phyloP scores from a whole-genome alignment of 129 eudicot genomes.

The Lactuca sativa region DNA sequence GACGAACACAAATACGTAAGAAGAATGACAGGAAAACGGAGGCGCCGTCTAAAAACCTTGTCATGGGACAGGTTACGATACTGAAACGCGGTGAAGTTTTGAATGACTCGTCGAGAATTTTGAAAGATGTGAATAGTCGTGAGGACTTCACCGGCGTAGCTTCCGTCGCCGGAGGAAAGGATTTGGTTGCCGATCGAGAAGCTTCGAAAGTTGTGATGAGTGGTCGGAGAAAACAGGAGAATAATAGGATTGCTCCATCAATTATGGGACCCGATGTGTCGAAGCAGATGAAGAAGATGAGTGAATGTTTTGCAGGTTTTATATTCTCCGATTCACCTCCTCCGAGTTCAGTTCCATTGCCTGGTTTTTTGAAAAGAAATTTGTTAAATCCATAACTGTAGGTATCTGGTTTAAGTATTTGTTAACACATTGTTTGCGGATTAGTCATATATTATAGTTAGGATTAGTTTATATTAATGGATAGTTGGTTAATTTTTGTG shows the following conservation, averaged over 20 bases:
- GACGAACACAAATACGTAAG: constrained; percentile 3
- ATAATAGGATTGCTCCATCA: no score
- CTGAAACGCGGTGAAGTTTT: constrained; percentile 43
- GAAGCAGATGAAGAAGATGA: not conserved
- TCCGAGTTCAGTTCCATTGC: constrained; percentile 54
- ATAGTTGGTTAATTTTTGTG: no score
- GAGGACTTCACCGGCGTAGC: not conserved
- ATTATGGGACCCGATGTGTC: not conserved
- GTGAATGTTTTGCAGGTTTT: constrained; percentile 44
- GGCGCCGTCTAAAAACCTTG: constrained; percentile 4
- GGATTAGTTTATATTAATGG: no score
- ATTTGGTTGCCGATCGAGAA: not conserved
- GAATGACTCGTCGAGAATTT: not conserved
- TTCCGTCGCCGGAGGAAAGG: no score
- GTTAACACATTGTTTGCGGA: no score
- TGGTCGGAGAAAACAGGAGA: not conserved
- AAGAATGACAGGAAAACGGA: not conserved
- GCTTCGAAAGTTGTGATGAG: not conserved
- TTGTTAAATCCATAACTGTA: no score
- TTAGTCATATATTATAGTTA: no score
- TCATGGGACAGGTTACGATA: constrained; percentile 45
- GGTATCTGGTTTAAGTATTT: not conserved
- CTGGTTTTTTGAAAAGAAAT: constrained; percentile 35
- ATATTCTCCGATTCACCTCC: constrained; percentile 38
- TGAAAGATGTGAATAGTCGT: not conserved